Conservation (phyloP, 1,139 yeast species). For the Nakaseomyces delphensis region DNA sequence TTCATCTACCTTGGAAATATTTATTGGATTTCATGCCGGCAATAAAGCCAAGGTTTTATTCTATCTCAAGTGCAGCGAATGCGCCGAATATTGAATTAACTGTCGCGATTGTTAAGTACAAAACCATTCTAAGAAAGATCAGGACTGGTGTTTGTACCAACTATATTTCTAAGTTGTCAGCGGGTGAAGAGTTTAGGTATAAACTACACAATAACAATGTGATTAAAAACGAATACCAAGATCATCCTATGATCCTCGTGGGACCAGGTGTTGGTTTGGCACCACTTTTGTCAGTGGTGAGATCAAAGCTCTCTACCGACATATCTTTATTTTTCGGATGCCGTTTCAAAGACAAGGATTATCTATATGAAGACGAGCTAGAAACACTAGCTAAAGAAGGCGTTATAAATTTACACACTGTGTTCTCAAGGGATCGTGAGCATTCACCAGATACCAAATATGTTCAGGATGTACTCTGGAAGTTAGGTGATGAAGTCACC, state of each 20-base stretch:
- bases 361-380: conserved; percentile 54
- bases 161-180: conserved; percentile 50
- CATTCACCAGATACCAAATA: conserved; percentile 40
- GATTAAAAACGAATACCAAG: conserved; percentile 19
- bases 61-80: conserved; percentile 60
- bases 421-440: conserved; percentile 54
- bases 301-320: conserved; percentile 21
- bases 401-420: conserved; percentile 39
- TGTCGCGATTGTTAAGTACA: conserved; percentile 79
- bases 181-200: conserved; percentile 46
- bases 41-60: conserved; percentile 72
- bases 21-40: conserved; percentile 69
- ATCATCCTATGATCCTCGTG: conserved; percentile 57
- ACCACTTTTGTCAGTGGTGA: conserved; percentile 64
- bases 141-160: conserved; percentile 79
- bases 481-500: conserved; percentile 40
- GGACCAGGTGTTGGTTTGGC: conserved; percentile 94
- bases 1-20: conserved; percentile 65
- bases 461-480: conserved; percentile 65
- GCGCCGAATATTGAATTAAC: conserved; percentile 39
- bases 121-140: conserved; percentile 65
- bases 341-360: conserved; percentile 59
- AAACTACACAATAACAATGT: conserved; percentile 45
- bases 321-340: conserved; percentile 67
- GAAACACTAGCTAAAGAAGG: conserved; percentile 30